Conservation (phyloP, 352 stramenopile genomes). For the Phytophthora cactorum region DNA sequence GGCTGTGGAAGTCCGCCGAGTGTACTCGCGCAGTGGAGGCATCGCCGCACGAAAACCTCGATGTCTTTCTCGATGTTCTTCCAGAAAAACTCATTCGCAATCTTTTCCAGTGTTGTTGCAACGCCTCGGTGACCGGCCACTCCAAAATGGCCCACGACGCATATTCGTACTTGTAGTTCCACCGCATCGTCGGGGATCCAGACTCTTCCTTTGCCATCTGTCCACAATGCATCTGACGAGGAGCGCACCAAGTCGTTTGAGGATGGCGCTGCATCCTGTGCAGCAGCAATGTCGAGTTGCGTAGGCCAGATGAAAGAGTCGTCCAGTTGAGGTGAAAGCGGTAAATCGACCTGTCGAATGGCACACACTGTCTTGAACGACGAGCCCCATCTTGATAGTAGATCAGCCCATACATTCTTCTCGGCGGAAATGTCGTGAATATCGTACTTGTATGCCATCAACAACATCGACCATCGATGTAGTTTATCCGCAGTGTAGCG, state of each 20-base stretch:
- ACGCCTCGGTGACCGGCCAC: not conserved
- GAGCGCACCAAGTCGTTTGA: not conserved
- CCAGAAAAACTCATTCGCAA: not conserved
- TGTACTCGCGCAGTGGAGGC: constrained; percentile 12
- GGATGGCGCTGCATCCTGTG: too few relatives aligned
- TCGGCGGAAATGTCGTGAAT: too few relatives aligned
- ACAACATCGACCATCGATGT: constrained; percentile 20
- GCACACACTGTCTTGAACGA: too few relatives aligned
- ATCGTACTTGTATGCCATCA: too few relatives aligned
- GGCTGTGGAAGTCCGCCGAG: constrained; percentile 4
- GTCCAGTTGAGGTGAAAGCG: constrained; percentile 1
- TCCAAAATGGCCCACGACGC: not conserved
- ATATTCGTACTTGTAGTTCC: not conserved
- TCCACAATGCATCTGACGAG: not conserved
- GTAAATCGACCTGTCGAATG: not conserved
- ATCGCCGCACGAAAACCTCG: constrained; percentile 4
- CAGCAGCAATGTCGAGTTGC: too few relatives aligned
- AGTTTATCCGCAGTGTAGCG: not conserved
- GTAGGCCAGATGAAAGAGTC: not conserved
- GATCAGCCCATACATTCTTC: too few relatives aligned
- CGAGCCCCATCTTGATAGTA: too few relatives aligned
- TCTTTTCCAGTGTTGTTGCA: not conserved
- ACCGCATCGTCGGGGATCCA: not conserved
- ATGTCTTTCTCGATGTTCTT: not conserved
- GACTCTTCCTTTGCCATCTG: not conserved